Base-by-base conservation (phyloP, 768 basidiomycete genomes). In the Infundibulicybe gibba region DNA sequence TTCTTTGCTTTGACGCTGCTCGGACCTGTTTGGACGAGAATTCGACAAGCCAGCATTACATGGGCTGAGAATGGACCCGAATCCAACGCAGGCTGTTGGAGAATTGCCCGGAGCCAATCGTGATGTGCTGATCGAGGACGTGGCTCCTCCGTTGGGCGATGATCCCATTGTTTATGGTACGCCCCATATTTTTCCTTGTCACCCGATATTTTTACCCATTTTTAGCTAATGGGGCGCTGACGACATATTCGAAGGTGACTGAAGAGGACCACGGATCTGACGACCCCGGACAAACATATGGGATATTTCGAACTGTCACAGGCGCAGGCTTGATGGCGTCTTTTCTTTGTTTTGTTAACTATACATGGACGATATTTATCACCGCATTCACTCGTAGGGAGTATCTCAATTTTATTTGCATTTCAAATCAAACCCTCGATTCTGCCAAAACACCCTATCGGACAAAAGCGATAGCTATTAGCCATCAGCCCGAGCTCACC, bases 251-350 rank as follows among this genome's bases (percentile, higher is more conserved):
- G 3, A 74, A 85, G 51, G 81, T 98, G 37, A 94, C 90, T 2
- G 94, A 97, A 56, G 94, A 93, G 54, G 87, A 94, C 60, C 87
- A 93, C 57, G 94, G n/a, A 93, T 40, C 60, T 84, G 55, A 97
- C 95, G 94, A 90, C 90, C 3, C 85, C 90, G 2, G 94, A 94
- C 46, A 93, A 97, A 65, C 95, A 95, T 60, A 82, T 84, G 25
- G 80, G 80, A 31, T 92, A 79, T 66, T 91, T 84, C 60, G 81
- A 87, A 54, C 71, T 90, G 50, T 70, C 82, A 60, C 79, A 80
- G 64, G 69, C 74, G 43, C 72, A 63, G 43, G 66, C 68, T 49
- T 71, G 51, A 51, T 12, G 14, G 25, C 25, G n/a, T n/a, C n/a
- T n/a, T n/a, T 25, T 25, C 25, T 25, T 25, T 3, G n/a, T 25